Evolutionary conservation across 1,284 basidiomycete species (phyloP), one percentile per base, ranked within the genome.

Genomic region (Puccinia horiana): DNA sequence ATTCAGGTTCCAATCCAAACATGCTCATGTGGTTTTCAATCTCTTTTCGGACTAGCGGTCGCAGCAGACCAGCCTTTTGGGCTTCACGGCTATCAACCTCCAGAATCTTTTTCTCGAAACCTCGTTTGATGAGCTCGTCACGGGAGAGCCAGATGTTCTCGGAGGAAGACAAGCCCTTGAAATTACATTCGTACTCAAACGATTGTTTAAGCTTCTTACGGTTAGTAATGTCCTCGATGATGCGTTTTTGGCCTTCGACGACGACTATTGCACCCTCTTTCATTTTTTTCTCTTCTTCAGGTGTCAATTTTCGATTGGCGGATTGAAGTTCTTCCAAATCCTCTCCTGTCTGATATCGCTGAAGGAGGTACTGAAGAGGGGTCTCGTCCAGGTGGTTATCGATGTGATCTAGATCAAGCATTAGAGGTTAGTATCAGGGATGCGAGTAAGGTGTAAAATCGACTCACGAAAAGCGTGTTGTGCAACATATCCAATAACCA

Each of bases 171-270:
- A 96, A 89, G 83, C 90, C 91, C 91, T 96, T 96, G 92, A 97
- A 94, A 84, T 52, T 75, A 77, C 72, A 91, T 89, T 96, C 95
- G 88, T 98, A 97, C 90, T 97, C 95, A 90, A 96, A 97, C 40
- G 94, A 96, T 90, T 97, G 95, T 92, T 98, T 98, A 88, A 97
- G 91, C 91, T 98, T 98, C 93, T 97, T 97, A 88, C 95, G 93
- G 84, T 90, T 86, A 85, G 92, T 87, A 87, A 98, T 92, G 90
- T 98, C 96, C 84, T 98, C 95, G 86, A 98, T 98, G 86, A 92
- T 87, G 85, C 95, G 91, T 92, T 98, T 98, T 90, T 93, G 93
- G 84, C 95, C 95, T 88, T 98, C 96, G 84, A 95, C 90, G 86
- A 97, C 88, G 86, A 95, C 90, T 86, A 91, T 88, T 42, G 91